Conservation (phyloP, 1,284 basidiomycete genomes). For the Microbotryum intermedium region DNA sequence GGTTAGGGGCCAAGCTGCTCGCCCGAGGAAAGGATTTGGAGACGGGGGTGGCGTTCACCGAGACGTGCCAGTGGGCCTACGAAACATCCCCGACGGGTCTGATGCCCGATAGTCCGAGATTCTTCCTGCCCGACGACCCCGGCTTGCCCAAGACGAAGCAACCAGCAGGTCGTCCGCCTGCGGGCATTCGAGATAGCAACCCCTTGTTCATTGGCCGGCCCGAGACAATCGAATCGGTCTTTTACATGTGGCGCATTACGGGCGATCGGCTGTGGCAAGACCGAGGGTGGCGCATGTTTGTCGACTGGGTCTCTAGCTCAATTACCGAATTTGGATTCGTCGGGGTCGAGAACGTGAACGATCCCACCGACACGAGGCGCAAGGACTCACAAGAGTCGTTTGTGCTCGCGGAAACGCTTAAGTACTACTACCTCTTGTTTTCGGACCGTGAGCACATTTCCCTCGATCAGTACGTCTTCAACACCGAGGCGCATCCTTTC, state of each 20-base stretch:
- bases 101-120: slow-evolving; percentile 41
- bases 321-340: slow-evolving; percentile 30
- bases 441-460: slow-evolving; percentile 46
- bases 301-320: slow-evolving; percentile 45
- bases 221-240: slow-evolving; percentile 51
- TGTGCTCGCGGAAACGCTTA: slow-evolving; percentile 47
- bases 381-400: slow-evolving; percentile 47
- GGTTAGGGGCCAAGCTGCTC: slow-evolving; percentile 46
- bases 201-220: slow-evolving; percentile 42
- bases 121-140: slow-evolving; percentile 34
- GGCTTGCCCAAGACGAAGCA: neutral
- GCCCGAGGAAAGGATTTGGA: slow-evolving; percentile 42
- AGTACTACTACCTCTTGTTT: slow-evolving; percentile 46
- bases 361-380: slow-evolving; percentile 35
- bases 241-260: slow-evolving; percentile 49
- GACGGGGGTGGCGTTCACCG: slow-evolving; percentile 39
- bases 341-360: slow-evolving; percentile 2
- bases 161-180: slow-evolving; percentile 34
- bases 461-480: slow-evolving; percentile 51
- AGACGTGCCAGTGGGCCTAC: slow-evolving; percentile 48
- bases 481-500: slow-evolving; percentile 29
- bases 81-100: slow-evolving; percentile 41
- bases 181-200: slow-evolving; percentile 32
- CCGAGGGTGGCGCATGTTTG: slow-evolving; percentile 52
- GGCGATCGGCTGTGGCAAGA: slow-evolving; percentile 48